phyloP scores from a whole-genome alignment of 495 filamentous ascomycete species.

The Xylaria longipes region DNA sequence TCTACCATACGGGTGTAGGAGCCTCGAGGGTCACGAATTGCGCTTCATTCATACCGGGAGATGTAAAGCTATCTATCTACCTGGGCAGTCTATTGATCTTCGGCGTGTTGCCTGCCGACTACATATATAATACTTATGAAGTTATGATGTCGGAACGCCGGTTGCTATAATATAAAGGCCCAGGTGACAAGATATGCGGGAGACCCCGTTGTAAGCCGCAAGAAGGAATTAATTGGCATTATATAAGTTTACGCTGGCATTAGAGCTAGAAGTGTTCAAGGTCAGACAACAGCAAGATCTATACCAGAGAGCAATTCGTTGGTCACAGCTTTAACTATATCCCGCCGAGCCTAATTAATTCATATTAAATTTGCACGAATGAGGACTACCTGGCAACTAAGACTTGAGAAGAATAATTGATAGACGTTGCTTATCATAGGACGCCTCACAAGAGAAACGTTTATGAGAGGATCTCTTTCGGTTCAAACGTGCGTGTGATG shows the following conservation, averaged over 20 bases:
- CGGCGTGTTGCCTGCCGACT: not conserved
- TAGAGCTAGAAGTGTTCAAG: too few relatives aligned
- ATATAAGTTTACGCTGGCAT: not conserved
- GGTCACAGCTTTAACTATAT: not conserved
- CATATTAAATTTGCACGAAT: too few relatives aligned
- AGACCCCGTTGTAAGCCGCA: not conserved
- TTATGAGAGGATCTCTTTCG: too few relatives aligned
- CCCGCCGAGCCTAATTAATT: too few relatives aligned
- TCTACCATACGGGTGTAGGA: not conserved
- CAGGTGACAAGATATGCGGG: not conserved
- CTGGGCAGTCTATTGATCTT: not conserved
- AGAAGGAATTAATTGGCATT: not conserved
- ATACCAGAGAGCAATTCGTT: not conserved
- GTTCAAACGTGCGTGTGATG: too few relatives aligned
- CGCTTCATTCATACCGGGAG: not conserved
- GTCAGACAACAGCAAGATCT: not conserved
- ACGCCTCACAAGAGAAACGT: too few relatives aligned
- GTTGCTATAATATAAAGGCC: not conserved
- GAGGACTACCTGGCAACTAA: not conserved
- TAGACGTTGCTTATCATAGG: not conserved
- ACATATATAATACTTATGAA: not conserved
- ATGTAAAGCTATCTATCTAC: not conserved
- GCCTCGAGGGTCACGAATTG: not conserved
- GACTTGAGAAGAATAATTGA: not conserved
- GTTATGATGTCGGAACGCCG: not conserved